Base-by-base conservation (phyloP, 2,329 filamentous ascomycete genomes). In the Hymenoscyphus fraxineus region DNA sequence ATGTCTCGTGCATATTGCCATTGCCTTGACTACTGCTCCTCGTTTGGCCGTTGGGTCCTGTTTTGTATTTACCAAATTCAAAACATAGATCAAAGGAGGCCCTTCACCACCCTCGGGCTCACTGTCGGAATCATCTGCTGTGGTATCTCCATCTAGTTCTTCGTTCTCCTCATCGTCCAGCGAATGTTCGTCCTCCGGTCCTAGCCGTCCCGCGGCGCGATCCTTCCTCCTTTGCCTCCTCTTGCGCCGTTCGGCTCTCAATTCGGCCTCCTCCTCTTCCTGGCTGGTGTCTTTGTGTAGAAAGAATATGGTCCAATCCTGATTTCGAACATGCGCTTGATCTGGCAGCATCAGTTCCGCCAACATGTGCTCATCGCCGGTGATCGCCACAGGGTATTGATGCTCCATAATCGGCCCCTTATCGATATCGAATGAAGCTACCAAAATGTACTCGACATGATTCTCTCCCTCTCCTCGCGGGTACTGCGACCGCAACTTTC, bases 301-400 rank as follows among this genome's bases (percentile, higher is more conserved):
- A 76, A 99, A 99, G 80, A 99, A 99, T 63, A 98, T 97, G 54
- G 95, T 99, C 95, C 95, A 99, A 77, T 99, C 95, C 78, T 98
- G 93, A 74, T 91, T 94, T 47, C 95, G 87, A 66, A 95, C 88
- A 78, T 99, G 95, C 27, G 94, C 93, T 78, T 98, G 94, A 77
- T 99, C 95, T 0, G 95, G 95, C 76, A 99, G 81, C 95, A 99
- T 99, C 73, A 99, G 85, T 80, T 99, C 95, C 6, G 95, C 95
- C 74, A 99, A 80, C 93, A 98, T 98, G 73, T 96, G 90, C 80
- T 99, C 95, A 76, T 99, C 94, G 39, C 95, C 94, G 60, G 93
- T 97, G 67, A 99, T 98, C 60, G 94, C 88, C 54, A 92, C 89
- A 0, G 95, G 95, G 75, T 94, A 99, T 76, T 99, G 95, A 76